Evolutionary conservation across 768 basidiomycete genomes (phyloP), one percentile per base, ranked within the genome.

Genomic region (Lepiota brunneoincarnata): DNA sequence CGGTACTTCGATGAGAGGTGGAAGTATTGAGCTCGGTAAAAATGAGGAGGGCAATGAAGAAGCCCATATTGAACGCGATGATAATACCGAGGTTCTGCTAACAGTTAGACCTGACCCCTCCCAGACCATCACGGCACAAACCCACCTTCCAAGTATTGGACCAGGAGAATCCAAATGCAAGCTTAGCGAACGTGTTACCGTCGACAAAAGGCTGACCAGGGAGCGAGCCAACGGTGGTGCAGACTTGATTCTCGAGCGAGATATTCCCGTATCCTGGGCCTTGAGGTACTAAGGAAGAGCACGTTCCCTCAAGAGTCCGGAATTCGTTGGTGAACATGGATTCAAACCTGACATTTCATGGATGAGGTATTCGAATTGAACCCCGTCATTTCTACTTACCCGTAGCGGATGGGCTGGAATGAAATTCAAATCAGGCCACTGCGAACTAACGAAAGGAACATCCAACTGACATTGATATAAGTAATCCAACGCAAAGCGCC

Each of bases 251-350:
- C 1, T 59, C 66, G 14, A 86, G 58, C 2, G 74, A 66, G 37
- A 86, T 64, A 17, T 72, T 71, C 58, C 79, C 79, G 57, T 90
- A 90, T 0, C 81, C 81, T 0, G 84, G 70, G 0, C 87, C 87
- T 2, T 71, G 75, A 3, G 88, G 85, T 0, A 85, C 81, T 12
- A 89, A 70, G 37, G 72, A 66, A 21, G 85, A 71, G 62, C 86
- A 87, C 12, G 69, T 62, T 41, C 86, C 89, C 18, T 87, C 67
- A 6, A 89, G 69, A 0, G 80, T 84, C 59, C 79, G 82, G 70
- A 94, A 93, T 67, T 96, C 91, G 68, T 93, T 95, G 18, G 81
- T 75, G 64, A 95, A 75, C 38, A 93, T 66, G 0, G 79, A 75
- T 56, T 92, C 88, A 64, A 94, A 93, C 0, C n/a, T n/a, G n/a